phyloP scores from a whole-genome alignment of 768 basidiomycete species.

The Suillus subalutaceus region DNA sequence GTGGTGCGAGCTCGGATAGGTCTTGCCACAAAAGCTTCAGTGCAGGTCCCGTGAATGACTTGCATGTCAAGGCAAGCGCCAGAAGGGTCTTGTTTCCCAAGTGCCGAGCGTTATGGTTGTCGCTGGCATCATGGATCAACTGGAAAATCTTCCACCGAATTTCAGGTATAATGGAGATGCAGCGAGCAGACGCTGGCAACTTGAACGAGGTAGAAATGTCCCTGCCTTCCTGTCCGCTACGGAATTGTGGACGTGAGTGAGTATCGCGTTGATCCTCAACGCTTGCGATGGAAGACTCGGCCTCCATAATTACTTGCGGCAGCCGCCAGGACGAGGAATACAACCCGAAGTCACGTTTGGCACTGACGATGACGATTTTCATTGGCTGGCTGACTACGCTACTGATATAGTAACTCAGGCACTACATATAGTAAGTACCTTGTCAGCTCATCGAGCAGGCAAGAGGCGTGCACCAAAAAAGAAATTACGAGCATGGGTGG shows the following conservation, averaged over 20 bases:
- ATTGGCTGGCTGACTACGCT: no score
- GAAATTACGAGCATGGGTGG: no score
- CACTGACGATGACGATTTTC: no score
- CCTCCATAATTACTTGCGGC: background rate
- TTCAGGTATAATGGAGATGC: background rate
- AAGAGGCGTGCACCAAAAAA: no score
- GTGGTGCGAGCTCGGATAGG: conserved; percentile 2
- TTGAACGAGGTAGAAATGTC: no score
- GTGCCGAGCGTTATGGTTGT: no score
- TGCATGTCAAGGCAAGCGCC: conserved; percentile 15
- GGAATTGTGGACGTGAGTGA: background rate
- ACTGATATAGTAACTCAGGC: no score
- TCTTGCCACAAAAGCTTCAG: conserved; percentile 9
- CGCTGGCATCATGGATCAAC: background rate
- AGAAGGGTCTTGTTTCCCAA: background rate
- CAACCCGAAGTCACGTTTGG: no score
- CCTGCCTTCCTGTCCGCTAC: background rate
- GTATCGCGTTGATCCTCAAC: background rate
- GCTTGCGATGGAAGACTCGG: background rate
- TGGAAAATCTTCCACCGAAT: background rate
- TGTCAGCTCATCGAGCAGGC: no score
- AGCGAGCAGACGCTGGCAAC: background rate
- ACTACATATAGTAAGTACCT: no score
- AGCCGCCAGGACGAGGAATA: no score
- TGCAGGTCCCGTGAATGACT: conserved; percentile 14